Evolutionary conservation across 208 protist species (phyloP).

Genomic region (Porcisia hertigi): DNA sequence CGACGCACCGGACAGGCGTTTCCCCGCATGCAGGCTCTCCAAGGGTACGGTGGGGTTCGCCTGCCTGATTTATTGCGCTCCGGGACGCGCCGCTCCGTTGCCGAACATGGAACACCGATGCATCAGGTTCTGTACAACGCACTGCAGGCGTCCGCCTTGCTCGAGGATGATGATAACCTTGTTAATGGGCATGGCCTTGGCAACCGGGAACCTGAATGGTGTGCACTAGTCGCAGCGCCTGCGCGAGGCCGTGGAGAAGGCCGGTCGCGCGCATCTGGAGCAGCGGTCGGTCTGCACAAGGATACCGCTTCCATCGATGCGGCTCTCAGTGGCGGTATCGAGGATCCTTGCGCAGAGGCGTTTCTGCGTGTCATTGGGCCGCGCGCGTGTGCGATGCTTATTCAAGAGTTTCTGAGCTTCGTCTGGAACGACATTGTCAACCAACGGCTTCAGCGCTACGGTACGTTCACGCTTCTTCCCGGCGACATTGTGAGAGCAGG

Average conservation of each 20-base stretch:
- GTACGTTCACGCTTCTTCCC: constrained; percentile 79
- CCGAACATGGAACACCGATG: constrained; percentile 72
- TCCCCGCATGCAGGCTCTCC: constrained; percentile 38
- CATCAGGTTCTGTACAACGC: constrained; percentile 80
- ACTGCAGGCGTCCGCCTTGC: constrained; percentile 60
- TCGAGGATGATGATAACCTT: constrained; percentile 35
- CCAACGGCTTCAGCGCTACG: constrained; percentile 84
- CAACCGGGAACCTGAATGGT: background rate
- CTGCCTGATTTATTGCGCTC: constrained; percentile 50
- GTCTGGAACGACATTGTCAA: constrained; percentile 90
- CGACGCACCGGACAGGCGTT: constrained; percentile 51
- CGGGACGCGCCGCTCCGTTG: constrained; percentile 45
- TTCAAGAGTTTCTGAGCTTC: constrained; percentile 87
- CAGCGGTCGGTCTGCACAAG: background rate
- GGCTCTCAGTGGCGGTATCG: background rate
- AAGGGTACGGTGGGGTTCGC: constrained; percentile 43
- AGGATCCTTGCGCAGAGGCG: constrained; percentile 82
- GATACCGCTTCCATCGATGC: background rate
- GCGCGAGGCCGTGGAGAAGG: background rate
- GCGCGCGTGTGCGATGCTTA: constrained; percentile 64
- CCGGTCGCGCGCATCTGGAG: background rate
- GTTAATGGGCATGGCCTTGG: background rate
- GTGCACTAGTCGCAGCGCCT: background rate
- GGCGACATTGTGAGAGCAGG: constrained; percentile 76
- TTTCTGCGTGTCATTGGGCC: constrained; percentile 82